Evolutionary conservation across 148 eudicot species (phyloP), one percentile per base, ranked within the genome.

Genomic region (Silene conica): DNA sequence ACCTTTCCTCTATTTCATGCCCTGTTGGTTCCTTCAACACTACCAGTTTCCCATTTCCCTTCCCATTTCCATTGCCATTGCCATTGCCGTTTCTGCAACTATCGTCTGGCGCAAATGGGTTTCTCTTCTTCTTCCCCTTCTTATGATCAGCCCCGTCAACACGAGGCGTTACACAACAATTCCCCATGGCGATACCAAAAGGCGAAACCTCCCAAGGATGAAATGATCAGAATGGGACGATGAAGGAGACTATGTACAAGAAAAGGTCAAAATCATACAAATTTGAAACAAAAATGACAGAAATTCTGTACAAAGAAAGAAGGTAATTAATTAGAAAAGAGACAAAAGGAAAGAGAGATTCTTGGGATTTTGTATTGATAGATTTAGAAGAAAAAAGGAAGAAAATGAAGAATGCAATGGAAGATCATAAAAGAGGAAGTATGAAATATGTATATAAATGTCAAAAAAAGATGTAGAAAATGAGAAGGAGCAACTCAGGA

Each of bases 1-100:
- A 88, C 11, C 22, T 70, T 31, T 69, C 64, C 69, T 81, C 85
- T 62, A 88, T 85, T 8, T 80, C 65, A 28, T 76, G 70, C 10
- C 86, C 87, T 18, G 88, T 86, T 58, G 89, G 89, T 45, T 86
- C 82, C 7, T 82, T 67, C 64, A 88, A 74, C 3, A 88, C 87
- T 48, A 74, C 75, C 69, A 79, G 50, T 78, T 85, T 85, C 16
- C 8, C 9, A 7, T 41, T 72, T 14, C 65, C 77, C 6, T 58
- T 79, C 55, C 80, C 72, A 71, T 61, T 68, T 5, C 81, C 43
- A 38, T 38, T 38, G 8, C 8, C 9, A 7, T 41, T 72, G 10
- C 65, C 43, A 38, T 38, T 38, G 8, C 43, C 43, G 7, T 38
- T 38, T 38, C 8, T 7, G 43, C 9, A 6, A 38, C 43, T 38